Conservation (phyloP, 257 asterid species). For the Cordia subcordata region DNA sequence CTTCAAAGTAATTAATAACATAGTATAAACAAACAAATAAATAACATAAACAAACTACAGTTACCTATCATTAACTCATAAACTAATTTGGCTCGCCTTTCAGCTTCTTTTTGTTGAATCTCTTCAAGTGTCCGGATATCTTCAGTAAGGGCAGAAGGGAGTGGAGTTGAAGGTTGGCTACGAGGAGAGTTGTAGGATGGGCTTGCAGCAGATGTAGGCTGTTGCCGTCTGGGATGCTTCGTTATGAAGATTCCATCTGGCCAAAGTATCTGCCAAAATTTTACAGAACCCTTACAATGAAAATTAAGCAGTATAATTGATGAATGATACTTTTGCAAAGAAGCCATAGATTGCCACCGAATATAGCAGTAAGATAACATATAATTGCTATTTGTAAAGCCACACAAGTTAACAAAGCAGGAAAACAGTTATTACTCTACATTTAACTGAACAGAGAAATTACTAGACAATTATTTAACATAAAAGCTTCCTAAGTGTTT, state of each 20-base stretch:
- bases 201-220: slow-evolving; percentile 42
- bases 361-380: no score
- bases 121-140: slow-evolving; percentile 51
- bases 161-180: slow-evolving; percentile 36
- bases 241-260: slow-evolving; percentile 95
- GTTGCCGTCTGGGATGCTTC: slow-evolving; percentile 80
- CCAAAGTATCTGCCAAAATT: slow-evolving; percentile 70
- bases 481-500: no score
- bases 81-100: slow-evolving; percentile 78
- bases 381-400: no score
- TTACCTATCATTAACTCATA: slow-evolving; percentile 65
- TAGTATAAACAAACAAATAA: no score
- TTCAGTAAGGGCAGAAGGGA: slow-evolving; percentile 52
- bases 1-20: no score
- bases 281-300: neutral
- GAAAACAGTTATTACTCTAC: no score
- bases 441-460: no score
- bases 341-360: neutral
- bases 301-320: no score
- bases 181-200: slow-evolving; percentile 34
- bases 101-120: slow-evolving; percentile 67
- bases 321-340: neutral
- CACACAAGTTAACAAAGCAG: no score
- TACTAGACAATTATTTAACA: no score
- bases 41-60: slow-evolving; percentile 1